A percentile compares a stretch with the other conserved stretches of the same genome.
These are phyloP conservation scores for Macrocystidia cucumis DNA, from an alignment of 1,284 basidiomycete genomes.

Conservation along the genomic window DNA sequence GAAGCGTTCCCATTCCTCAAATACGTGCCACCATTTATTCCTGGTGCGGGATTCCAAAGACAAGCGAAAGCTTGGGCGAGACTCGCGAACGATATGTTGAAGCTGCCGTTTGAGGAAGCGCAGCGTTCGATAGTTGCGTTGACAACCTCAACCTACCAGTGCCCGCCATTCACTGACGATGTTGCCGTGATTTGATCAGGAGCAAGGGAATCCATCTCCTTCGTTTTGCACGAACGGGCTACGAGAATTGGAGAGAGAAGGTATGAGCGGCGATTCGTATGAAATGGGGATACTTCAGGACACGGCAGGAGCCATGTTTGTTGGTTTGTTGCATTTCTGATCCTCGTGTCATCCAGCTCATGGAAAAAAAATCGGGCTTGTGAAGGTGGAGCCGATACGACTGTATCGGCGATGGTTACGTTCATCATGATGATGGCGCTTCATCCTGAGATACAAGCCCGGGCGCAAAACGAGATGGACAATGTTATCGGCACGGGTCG, in stretches of 20 bases:
- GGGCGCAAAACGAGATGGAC: constrained; percentile 19
- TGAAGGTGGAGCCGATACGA: constrained; percentile 2
- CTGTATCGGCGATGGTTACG: constrained; percentile 13
- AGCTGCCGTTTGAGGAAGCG: constrained; percentile 47
- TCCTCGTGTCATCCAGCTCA: neutral
- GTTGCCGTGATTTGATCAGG: constrained; percentile 1
- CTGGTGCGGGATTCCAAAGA: constrained; percentile 34
- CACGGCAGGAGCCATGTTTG: constrained; percentile 3
- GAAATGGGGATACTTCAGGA: constrained; percentile 1
- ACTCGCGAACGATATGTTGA: constrained; percentile 12
- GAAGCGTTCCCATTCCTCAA: constrained; percentile 44
- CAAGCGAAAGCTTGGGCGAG: constrained; percentile 15
- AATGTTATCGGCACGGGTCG: constrained; percentile 8
- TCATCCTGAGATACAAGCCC: constrained; percentile 19
- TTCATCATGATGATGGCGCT: constrained; percentile 23
- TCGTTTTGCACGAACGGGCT: constrained; percentile 4
- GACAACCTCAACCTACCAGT: constrained; percentile 12
- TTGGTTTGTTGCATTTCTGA: constrained; percentile 7
- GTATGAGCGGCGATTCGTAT: neutral
- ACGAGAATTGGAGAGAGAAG: constrained; percentile 1
- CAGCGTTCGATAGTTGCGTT: constrained; percentile 51
- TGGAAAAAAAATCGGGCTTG: neutral
- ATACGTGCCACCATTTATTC: constrained; percentile 20
- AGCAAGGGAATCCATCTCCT: neutral
- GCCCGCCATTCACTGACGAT: too few relatives aligned